Evolutionary conservation across 2,329 filamentous ascomycete genomes (phyloP), one percentile per base, ranked within the genome.

Genomic region (Hymenoscyphus scutula): DNA sequence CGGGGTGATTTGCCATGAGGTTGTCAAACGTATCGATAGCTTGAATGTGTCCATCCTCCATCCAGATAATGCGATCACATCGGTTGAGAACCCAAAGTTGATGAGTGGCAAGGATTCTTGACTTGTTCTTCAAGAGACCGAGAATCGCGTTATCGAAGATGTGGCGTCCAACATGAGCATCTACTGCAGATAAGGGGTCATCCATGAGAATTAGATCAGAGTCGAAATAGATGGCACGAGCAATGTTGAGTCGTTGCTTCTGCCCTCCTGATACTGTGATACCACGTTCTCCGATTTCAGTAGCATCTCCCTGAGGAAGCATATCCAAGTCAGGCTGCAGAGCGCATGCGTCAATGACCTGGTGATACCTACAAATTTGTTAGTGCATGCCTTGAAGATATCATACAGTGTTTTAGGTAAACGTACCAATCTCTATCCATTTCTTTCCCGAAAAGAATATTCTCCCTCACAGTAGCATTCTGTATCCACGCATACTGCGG

Each of bases 401-500:
- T 29, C 38, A 19, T 32, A 10, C 1, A n/a, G n/a, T 15, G 27
- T 34, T 5, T 17, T 5, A 17, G 23, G 27, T n/a, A 30, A 11
- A 60, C 68, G 29, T 64, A 68, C 93, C 94, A 97, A 2, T 79
- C 78, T 62, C 82, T 82, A 59, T 96, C 82, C 77, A 89, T 84
- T 0, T 86, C 84, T 69, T 92, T 94, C 11, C 94, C 94, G 71
- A 98, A 98, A 0, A 92, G 77, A 63, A 99, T 96, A 71, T 99
- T 99, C 37, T 97, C 86, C 65, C 86, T 87, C 3, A 98, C 84
- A 0, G 89, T 91, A 0, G 92, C 83, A 72, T 98, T 98, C 73
- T 98, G 94, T 56, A 99, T 97, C 95, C 95, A 99, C 0, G 95
- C 91, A 72, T 97, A 97, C 74, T 99, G 94, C 0, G 94, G 94